These are phyloP conservation scores for Tolypocladium amazonense DNA, from an alignment of 2,329 filamentous ascomycete genomes.

Conservation along the genomic window DNA sequence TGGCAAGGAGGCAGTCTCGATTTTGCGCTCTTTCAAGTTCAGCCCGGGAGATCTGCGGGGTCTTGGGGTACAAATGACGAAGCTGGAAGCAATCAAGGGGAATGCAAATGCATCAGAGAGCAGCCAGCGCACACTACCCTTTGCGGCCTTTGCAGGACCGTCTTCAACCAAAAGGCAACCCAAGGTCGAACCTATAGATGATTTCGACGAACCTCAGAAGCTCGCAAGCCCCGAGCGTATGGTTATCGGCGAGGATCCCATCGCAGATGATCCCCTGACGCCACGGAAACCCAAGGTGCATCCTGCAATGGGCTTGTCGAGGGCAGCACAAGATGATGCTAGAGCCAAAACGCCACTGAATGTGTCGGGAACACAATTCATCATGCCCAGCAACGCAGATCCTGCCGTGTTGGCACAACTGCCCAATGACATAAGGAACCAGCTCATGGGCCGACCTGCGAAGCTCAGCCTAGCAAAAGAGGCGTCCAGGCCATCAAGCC, in stretches of 20 bases:
- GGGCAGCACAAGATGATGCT: constrained; percentile 35
- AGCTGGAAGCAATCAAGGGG: constrained; percentile 68
- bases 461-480: constrained; percentile 9
- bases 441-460: constrained; percentile 51
- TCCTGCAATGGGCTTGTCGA: constrained; percentile 41
- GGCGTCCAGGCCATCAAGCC: constrained; percentile 25
- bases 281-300: constrained; percentile 42
- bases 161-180: constrained; percentile 27
- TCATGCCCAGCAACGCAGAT: constrained; percentile 77
- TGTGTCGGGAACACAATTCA: constrained; percentile 78
- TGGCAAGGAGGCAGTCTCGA: constrained; percentile 72
- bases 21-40: constrained; percentile 72
- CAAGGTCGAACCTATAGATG: constrained; percentile 40
- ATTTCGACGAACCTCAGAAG: constrained; percentile 25
- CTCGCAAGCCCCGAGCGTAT: constrained; percentile 16
- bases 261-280: constrained; percentile 42
- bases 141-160: constrained; percentile 43
- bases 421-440: constrained; percentile 70
- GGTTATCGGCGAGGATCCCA: constrained; percentile 35
- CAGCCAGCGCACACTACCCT: constrained; percentile 71
- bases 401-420: constrained; percentile 73
- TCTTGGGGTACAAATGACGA: constrained; percentile 87
- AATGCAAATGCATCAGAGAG: constrained; percentile 48
- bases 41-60: constrained; percentile 89
- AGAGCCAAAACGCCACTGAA: constrained; percentile 62